Evolutionary conservation across 176 grass and related monocot genomes (phyloP), one percentile per base, ranked within the genome.

Genomic region (Hyparrhenia diplandra): DNA sequence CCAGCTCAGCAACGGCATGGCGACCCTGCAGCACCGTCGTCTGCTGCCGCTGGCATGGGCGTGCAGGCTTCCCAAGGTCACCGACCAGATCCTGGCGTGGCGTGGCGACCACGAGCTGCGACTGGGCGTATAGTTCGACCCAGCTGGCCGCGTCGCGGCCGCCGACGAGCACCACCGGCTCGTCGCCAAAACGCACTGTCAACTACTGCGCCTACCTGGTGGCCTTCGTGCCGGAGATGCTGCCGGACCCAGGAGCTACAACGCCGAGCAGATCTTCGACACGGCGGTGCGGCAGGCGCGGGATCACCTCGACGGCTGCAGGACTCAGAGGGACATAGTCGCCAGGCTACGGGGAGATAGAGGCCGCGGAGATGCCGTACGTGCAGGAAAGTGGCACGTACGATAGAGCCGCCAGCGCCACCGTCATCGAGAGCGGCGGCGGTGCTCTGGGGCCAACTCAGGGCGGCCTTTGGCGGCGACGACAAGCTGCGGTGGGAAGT

Each of bases 131-230:
- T 1, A 27, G 30, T 2, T 1, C 10, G 3, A 23, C 0, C 73
- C 7, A 0, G 69, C 69, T 1, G 35, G 12, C 9, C 68, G 47
- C 10, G 31, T 0, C 41, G 23, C 4, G 2, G 73, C 1, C 34
- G 1, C 9, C 2, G 67, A 39, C 55, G 64, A 76, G 18, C 35
- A 77, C 28, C 28, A 85, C 28, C 49, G 83, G 88, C n/a, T 72
- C 13, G 7, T 82, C 16, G 88, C 88, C 4, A 82, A n/a, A n/a
- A n/a, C n/a, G 59, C 85, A 77, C 58, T 89, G 59, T 86, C 1
- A 85, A 85, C 57, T 89, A 86, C 73, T 89, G 88, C 57, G 83
- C 88, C 23, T 89, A 86, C 67, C 78, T 89, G 78, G 88, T 89
- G 64, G n/a, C 88, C 0, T 89, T 89, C 83, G 88, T 86, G 21